Percentiles rank a stretch among this genome's conserved stretches.
phyloP scores from a whole-genome alignment of 305 asterid genomes.

The Stenogyne calaminthoides region DNA sequence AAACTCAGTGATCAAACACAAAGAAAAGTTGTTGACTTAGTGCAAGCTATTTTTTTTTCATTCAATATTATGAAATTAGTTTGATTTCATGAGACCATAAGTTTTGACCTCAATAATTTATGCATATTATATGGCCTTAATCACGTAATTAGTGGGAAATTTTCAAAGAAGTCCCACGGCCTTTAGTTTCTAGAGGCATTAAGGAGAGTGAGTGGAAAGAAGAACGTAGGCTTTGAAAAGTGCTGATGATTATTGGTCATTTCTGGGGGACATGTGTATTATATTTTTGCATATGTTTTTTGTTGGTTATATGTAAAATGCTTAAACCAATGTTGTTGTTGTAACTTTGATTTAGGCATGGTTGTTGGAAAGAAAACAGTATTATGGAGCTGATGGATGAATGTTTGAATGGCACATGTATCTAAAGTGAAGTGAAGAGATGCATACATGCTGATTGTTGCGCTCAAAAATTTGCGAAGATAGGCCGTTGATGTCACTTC shows the following conservation, averaged over 20 bases:
- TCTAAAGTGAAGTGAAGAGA: slow-evolving; percentile 33
- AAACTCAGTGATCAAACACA: too few species aligned
- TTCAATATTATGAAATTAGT: too few species aligned
- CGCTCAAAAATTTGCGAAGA: slow-evolving; percentile 10
- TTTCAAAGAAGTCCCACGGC: too few species aligned
- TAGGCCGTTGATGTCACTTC: slow-evolving; percentile 39
- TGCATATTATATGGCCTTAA: too few species aligned
- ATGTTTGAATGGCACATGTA: slow-evolving; percentile 22
- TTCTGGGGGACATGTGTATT: slow-evolving; percentile 42
- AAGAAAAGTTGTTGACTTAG: slow-evolving; percentile 23
- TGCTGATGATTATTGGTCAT: slow-evolving; percentile 31
- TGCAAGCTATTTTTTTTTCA: neutral
- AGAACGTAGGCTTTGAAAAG: slow-evolving; percentile 34
- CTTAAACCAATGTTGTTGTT: neutral
- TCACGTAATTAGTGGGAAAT: too few species aligned
- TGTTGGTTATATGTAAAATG: too few species aligned
- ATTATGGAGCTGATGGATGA: slow-evolving; percentile 33
- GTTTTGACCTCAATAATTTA: too few species aligned
- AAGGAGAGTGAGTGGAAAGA: slow-evolving; percentile 38
- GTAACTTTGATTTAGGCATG: neutral
- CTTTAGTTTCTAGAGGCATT: too few species aligned
- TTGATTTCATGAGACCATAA: too few species aligned
- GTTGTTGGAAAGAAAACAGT: slow-evolving; percentile 34
- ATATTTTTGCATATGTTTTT: too few species aligned
- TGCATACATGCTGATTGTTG: slow-evolving; percentile 43